These are phyloP conservation scores for Fraxinus platypoda DNA, from an alignment of 305 asterid species.

Conservation along the genomic window DNA sequence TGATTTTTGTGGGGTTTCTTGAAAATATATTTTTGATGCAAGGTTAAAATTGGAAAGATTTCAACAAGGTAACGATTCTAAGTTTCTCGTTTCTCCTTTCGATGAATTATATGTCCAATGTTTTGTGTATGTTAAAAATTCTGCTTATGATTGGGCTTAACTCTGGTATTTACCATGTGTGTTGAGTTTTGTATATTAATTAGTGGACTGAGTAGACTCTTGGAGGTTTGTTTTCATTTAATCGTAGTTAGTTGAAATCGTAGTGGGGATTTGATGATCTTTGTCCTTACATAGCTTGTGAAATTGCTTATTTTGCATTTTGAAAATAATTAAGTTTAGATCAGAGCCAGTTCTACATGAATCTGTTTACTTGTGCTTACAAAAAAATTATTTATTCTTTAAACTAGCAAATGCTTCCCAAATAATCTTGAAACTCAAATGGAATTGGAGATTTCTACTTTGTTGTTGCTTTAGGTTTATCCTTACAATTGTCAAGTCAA, in stretches of 20 bases:
- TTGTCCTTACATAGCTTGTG: not conserved
- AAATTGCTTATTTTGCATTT: conserved; percentile 3
- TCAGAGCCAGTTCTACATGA: conserved; percentile 17
- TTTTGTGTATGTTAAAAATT: not conserved
- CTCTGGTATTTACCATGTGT: conserved; percentile 20
- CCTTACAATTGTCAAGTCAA: not conserved
- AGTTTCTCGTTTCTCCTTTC: conserved; percentile 19
- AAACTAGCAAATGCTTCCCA: not conserved
- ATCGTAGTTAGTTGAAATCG: conserved; percentile 15
- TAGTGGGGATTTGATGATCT: conserved; percentile 5
- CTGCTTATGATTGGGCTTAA: conserved; percentile 9
- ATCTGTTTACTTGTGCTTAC: not conserved
- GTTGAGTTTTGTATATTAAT: conserved; percentile 12
- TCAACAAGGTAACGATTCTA: conserved; percentile 34
- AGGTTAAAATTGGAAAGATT: conserved; percentile 16
- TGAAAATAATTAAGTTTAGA: conserved; percentile 16
- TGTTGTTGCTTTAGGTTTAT: not conserved
- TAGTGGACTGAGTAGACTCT: conserved; percentile 13
- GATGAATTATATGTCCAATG: conserved; percentile 5
- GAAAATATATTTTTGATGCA: conserved; percentile 6
- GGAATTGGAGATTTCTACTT: not conserved
- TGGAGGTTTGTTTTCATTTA: conserved; percentile 14
- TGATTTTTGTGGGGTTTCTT: conserved; percentile 24
- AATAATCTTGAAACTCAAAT: not conserved
- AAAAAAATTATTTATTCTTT: not conserved